These are phyloP conservation scores for Drechslerella coelobrocha DNA, from an alignment of 2,329 filamentous ascomycete genomes.

Conservation along the genomic window DNA sequence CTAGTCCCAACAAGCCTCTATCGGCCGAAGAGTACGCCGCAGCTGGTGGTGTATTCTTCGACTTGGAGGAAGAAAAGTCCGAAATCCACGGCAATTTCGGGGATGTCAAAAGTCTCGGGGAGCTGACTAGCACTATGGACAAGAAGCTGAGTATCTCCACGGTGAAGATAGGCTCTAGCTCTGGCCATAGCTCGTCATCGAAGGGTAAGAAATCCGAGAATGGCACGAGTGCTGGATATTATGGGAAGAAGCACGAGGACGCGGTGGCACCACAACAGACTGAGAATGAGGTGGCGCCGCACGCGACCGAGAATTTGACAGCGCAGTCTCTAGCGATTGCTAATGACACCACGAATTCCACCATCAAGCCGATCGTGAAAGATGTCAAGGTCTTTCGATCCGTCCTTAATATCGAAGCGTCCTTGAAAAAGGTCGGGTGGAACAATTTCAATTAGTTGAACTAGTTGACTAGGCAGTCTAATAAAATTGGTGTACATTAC, in stretches of 20 bases:
- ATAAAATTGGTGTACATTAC: no score
- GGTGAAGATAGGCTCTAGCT: not conserved
- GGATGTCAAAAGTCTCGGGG: slow-evolving; percentile 13
- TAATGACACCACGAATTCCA: not conserved
- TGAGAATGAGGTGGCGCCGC: no score
- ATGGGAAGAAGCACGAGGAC: not conserved
- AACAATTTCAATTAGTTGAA: not conserved
- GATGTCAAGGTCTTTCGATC: not conserved
- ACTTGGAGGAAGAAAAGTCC: slow-evolving; percentile 54
- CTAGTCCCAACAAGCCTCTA: slow-evolving; percentile 57
- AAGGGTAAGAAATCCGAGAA: not conserved
- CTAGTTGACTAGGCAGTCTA: not conserved
- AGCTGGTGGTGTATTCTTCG: slow-evolving; percentile 58
- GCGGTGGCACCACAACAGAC: not conserved
- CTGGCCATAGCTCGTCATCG: not conserved
- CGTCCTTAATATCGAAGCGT: not conserved
- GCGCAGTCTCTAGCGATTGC: no score
- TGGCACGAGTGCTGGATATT: not conserved
- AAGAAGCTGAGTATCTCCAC: not conserved
- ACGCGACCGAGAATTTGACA: no score
- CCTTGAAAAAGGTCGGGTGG: not conserved
- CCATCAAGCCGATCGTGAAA: not conserved
- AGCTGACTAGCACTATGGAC: slow-evolving; percentile 1
- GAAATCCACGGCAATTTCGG: slow-evolving; percentile 15
- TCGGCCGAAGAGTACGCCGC: slow-evolving; percentile 56